Conservation (phyloP, 495 filamentous ascomycete genomes). For the Aspergillus egyptiacus region DNA sequence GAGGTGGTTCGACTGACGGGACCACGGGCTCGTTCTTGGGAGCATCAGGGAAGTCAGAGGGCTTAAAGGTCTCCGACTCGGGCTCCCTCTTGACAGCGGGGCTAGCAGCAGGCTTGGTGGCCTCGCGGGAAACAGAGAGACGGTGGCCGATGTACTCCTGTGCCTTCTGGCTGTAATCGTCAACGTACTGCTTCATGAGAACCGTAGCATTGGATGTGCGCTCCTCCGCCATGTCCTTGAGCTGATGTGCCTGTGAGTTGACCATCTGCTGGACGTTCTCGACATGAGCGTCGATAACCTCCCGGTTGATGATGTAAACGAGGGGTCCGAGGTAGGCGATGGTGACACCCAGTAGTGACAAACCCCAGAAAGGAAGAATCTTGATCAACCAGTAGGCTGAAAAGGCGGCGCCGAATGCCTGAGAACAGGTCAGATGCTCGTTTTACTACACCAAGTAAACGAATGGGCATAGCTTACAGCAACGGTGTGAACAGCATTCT, state of each 20-base stretch:
- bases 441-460: not conserved
- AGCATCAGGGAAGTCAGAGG: constrained; percentile 58
- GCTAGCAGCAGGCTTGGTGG: constrained; percentile 34
- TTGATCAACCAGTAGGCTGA: constrained; percentile 91
- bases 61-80: constrained; percentile 48
- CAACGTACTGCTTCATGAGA: constrained; percentile 71
- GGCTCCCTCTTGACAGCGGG: constrained; percentile 41
- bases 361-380: constrained; percentile 87
- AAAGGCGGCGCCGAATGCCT: constrained; percentile 77
- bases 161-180: constrained; percentile 80
- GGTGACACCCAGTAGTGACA: constrained; percentile 70
- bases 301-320: constrained; percentile 87
- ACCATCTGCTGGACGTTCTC: constrained; percentile 62
- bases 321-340: constrained; percentile 81
- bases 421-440: not conserved
- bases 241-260: constrained; percentile 73
- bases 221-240: constrained; percentile 72
- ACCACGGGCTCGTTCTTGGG: constrained; percentile 46
- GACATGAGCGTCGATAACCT: constrained; percentile 84
- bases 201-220: constrained; percentile 72
- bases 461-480: constrained; percentile 69
- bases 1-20: constrained; percentile 24
- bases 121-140: constrained; percentile 43
- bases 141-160: constrained; percentile 61
- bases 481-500: constrained; percentile 78